These are phyloP conservation scores for Astraeus odoratus DNA, from an alignment of 768 basidiomycete genomes.

Conservation along the genomic window DNA sequence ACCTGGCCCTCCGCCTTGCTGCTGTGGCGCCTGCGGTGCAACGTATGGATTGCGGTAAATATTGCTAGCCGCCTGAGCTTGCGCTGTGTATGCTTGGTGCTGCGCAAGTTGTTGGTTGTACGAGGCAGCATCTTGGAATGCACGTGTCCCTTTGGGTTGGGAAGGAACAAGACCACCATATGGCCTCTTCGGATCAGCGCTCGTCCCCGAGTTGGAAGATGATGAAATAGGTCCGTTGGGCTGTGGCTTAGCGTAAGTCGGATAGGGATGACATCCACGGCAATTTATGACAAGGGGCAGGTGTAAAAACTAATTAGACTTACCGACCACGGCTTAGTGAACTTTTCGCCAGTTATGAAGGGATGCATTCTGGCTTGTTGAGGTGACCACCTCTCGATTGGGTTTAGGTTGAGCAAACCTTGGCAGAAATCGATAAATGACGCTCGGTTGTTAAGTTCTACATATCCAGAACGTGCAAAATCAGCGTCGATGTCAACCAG, in stretches of 20 bases:
- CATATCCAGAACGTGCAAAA: background rate
- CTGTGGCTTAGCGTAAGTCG: constrained; percentile 24
- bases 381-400: constrained; percentile 93
- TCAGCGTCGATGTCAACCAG: background rate
- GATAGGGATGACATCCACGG: constrained; percentile 5
- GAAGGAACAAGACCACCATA: constrained; percentile 91
- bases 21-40: constrained; percentile 37
- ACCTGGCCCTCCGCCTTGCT: constrained; percentile 10
- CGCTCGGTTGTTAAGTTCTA: constrained; percentile 89
- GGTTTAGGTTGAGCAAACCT: constrained; percentile 90
- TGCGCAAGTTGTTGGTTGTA: constrained; percentile 95
- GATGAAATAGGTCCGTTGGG: constrained; percentile 41
- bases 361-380: constrained; percentile 95
- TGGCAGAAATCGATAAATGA: constrained; percentile 98
- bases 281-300: background rate
- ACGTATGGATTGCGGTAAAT: constrained; percentile 80
- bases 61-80: constrained; percentile 67
- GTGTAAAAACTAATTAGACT: constrained; percentile 25
- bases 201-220: constrained; percentile 24
- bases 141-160: constrained; percentile 78
- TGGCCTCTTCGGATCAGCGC: constrained; percentile 71
- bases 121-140: constrained; percentile 85
- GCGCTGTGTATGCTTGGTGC: constrained; percentile 89
- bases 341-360: constrained; percentile 97
- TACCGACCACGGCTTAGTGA: constrained; percentile 78